Evolutionary conservation across 2,329 filamentous ascomycete genomes (phyloP), one percentile per base, ranked within the genome.

Genomic region (Colletotrichum phormii): DNA sequence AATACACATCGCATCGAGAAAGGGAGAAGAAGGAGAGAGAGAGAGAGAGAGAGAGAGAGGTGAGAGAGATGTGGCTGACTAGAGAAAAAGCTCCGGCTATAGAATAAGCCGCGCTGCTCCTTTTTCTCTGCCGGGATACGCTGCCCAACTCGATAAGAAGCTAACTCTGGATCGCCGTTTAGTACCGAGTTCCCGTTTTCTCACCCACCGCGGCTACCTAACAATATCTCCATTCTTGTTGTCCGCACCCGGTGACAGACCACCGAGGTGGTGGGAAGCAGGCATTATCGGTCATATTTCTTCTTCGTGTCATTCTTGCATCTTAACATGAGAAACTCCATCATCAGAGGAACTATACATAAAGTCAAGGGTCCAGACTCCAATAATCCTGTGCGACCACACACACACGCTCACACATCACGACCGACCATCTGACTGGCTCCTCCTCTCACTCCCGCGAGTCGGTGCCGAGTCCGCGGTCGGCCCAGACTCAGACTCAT

Each of bases 291-390:
- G 66, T 35, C 26, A 61, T 64, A 57, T 65, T 58, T 31, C 54
- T 70, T 64, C 66, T 70, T 72, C 29, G 15, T 29, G 54, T 22
- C 59, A 24, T 29, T 58, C 55, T 55, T 62, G 60, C 60, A 57
- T 64, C 55, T 58, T 61, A 49, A 65, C 61, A 37, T 58, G 26
- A 54, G 26, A 49, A 54, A 61, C 42, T 67, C 68, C 57, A 6
- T 67, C n/a, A 26, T 18, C 22, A 24, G 42, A 24, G 26, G 29
- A 60, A 18, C 57, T 22, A 5, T 31, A 49, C 22, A 49, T 11
- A 13, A 42, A 18, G 18, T 61, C 46, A 46, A 65, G 71, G 70
- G 42, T 57, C 42, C 61, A 55, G 37, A 33, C 42, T 64, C 49
- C 15, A 18, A 57, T 29, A 54, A 35, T 24, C 37, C 54, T 42